Evolutionary conservation across 2,329 filamentous ascomycete species (phyloP).

Genomic region (Metarhizium humberi): DNA sequence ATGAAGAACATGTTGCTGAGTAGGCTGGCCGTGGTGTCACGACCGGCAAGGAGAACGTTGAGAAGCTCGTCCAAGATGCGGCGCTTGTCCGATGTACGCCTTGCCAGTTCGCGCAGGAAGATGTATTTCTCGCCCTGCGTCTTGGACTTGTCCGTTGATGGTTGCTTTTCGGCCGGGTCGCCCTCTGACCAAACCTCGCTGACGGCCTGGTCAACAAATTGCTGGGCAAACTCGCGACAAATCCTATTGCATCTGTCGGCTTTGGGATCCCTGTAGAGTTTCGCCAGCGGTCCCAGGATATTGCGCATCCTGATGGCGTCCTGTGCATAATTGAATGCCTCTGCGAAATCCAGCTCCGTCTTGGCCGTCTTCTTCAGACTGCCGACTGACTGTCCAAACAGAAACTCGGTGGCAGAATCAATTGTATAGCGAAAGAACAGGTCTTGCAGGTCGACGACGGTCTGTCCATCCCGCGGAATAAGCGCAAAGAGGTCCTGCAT

Average conservation of each 20-base stretch:
- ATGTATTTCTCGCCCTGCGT: slow-evolving; percentile 15
- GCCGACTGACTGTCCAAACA: slow-evolving; percentile 49
- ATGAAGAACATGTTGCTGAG: slow-evolving; percentile 38
- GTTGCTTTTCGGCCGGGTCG: slow-evolving; percentile 20
- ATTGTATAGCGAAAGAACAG: slow-evolving; percentile 40
- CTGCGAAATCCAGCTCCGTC: neutral
- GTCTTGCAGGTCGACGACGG: slow-evolving; percentile 31
- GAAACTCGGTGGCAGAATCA: slow-evolving; percentile 42
- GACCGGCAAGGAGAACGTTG: slow-evolving; percentile 36
- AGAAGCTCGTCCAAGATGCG: slow-evolving; percentile 21
- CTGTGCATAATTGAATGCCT: slow-evolving; percentile 2
- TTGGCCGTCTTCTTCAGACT: slow-evolving; percentile 21
- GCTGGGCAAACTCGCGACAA: slow-evolving; percentile 1
- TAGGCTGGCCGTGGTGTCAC: slow-evolving; percentile 44
- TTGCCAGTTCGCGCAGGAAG: slow-evolving; percentile 21
- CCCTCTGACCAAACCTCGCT: slow-evolving; percentile 28
- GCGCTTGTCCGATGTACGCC: slow-evolving; percentile 20
- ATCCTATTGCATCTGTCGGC: slow-evolving; percentile 52
- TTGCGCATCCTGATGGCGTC: slow-evolving; percentile 20
- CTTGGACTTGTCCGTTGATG: slow-evolving; percentile 9
- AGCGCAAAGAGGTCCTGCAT: slow-evolving; percentile 12
- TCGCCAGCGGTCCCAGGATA: slow-evolving; percentile 34
- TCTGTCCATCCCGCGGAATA: slow-evolving; percentile 24
- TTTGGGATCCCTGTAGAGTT: slow-evolving; percentile 52
- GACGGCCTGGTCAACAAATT: slow-evolving; percentile 62